Evolutionary conservation across 2,329 filamentous ascomycete genomes (phyloP).

Genomic region (Clathrospora elynae): DNA sequence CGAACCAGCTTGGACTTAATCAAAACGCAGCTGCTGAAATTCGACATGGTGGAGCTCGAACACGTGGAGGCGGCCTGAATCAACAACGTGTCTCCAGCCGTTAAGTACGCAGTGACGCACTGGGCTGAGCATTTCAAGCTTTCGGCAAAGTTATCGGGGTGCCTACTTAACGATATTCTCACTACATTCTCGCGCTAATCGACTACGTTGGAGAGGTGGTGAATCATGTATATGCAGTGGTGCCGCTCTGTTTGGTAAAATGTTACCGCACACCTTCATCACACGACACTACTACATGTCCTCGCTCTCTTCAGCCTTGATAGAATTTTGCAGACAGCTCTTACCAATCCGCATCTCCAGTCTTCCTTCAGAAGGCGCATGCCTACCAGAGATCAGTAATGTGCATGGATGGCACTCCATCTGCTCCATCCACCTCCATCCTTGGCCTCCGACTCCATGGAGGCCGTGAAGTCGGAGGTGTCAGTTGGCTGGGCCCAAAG

Average conservation of each 20-base stretch:
- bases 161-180: neutral
- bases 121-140: constrained; percentile 1
- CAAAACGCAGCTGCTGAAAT: too few species aligned
- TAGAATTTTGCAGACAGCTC: neutral
- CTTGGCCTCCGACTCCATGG: too few species aligned
- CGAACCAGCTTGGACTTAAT: neutral
- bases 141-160: neutral
- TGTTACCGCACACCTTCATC: neutral
- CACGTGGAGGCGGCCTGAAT: neutral
- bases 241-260: neutral
- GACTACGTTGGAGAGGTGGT: neutral
- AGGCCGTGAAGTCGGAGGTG: too few species aligned
- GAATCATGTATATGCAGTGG: neutral
- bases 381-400: too few species aligned
- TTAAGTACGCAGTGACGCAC: neutral
- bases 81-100: neutral
- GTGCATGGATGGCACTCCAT: too few species aligned
- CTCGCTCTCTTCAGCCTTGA: neutral
- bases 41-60: constrained; percentile 2
- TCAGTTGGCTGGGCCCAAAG: too few species aligned
- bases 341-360: too few species aligned
- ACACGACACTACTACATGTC: neutral
- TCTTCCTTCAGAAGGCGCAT: too few species aligned
- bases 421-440: too few species aligned
- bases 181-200: neutral